Evolutionary conservation across 352 stramenopile genomes (phyloP).

Genomic region (Pelagophyceae sp.): DNA sequence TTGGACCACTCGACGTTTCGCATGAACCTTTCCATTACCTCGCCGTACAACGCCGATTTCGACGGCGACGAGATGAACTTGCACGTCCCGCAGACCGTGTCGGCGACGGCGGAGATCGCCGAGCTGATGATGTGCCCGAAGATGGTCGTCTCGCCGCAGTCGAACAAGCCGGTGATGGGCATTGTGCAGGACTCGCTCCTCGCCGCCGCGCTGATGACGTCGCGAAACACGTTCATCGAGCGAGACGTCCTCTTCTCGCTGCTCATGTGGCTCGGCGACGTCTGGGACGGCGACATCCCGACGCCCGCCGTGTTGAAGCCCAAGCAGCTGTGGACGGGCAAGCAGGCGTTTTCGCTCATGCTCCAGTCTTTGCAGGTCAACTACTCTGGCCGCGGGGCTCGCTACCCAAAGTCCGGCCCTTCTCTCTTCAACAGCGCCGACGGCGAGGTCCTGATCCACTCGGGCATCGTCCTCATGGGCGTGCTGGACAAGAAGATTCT

Average conservation of each 20-base stretch:
- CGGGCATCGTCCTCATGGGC: conserved; percentile 91
- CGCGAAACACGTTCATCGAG: conserved; percentile 92
- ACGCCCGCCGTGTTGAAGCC: conserved; percentile 92
- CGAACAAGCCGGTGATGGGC: conserved; percentile 97
- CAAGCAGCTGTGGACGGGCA: conserved; percentile 88
- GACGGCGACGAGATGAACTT: conserved; percentile 99
- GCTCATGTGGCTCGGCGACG: conserved; percentile 86
- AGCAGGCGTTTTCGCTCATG: conserved; percentile 95
- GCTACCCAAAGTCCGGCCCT: conserved; percentile 79
- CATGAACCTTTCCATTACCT: conserved; percentile 93
- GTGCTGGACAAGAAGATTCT: conserved; percentile 99
- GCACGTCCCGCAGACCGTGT: conserved; percentile 85
- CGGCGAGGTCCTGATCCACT: conserved; percentile 90
- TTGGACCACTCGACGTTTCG: conserved; percentile 99
- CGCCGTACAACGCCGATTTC: conserved; percentile 99
- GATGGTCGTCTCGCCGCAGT: conserved; percentile 95
- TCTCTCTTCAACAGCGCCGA: conserved; percentile 84
- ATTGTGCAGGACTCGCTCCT: conserved; percentile 96
- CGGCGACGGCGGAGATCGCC: conserved; percentile 88
- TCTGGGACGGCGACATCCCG: conserved; percentile 93
- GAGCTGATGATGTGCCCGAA: conserved; percentile 97
- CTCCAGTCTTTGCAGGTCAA: conserved; percentile 75
- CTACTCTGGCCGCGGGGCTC: conserved; percentile 84
- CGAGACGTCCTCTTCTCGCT: conserved; percentile 96
- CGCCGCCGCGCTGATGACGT: conserved; percentile 93